A percentile compares a stretch with the other conserved stretches of the same genome.
Conservation (phyloP, 495 filamentous ascomycete genomes). For the Xylaria grammica region DNA sequence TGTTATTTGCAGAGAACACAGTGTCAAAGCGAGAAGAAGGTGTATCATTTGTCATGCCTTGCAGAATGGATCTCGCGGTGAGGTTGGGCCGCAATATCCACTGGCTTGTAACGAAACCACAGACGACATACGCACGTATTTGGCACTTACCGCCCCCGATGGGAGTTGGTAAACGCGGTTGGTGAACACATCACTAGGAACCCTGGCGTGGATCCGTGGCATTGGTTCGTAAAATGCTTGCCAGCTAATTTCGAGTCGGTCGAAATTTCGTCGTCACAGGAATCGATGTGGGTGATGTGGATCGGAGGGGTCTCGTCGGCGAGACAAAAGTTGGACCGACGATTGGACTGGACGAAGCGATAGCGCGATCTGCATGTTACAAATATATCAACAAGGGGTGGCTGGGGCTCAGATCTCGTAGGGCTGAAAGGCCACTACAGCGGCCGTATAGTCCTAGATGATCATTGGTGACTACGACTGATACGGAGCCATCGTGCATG, state of each 20-base stretch:
- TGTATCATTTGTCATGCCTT: slow-evolving; percentile 10
- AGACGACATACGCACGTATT: neutral
- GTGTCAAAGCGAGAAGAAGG: neutral
- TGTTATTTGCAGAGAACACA: neutral
- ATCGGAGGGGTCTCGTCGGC: neutral
- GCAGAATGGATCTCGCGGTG: neutral
- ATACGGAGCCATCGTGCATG: slow-evolving; percentile 17
- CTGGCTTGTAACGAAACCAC: neutral
- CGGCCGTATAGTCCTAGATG: slow-evolving; percentile 28
- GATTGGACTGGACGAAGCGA: slow-evolving; percentile 16
- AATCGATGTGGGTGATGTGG: neutral
- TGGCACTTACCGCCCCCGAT: neutral
- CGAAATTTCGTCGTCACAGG: slow-evolving; percentile 2
- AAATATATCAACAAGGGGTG: slow-evolving; percentile 27
- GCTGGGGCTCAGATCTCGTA: slow-evolving; percentile 41
- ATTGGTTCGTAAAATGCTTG: neutral
- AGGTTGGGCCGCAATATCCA: neutral
- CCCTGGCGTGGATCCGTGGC: neutral
- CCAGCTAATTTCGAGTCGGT: neutral
- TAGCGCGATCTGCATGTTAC: slow-evolving; percentile 24
- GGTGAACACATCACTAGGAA: neutral
- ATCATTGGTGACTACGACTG: slow-evolving; percentile 29
- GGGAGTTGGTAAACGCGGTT: neutral
- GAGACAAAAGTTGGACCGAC: neutral
- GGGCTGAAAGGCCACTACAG: slow-evolving; percentile 39